A percentile compares a stretch with the other conserved stretches of the same genome.
Conservation (phyloP, 768 basidiomycete species). For the Serendipita indica region DNA sequence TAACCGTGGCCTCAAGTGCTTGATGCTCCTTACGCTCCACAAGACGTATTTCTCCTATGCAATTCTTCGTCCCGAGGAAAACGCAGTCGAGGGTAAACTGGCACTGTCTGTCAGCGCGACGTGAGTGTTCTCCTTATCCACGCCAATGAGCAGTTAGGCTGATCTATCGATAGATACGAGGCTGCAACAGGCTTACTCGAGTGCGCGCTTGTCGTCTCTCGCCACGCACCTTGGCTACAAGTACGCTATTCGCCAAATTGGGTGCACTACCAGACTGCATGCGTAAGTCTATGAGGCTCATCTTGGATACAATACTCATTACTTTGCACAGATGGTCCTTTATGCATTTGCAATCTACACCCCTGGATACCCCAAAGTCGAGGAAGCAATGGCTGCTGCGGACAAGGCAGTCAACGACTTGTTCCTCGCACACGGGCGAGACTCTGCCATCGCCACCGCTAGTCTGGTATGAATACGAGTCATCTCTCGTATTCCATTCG, state of each 20-base stretch:
- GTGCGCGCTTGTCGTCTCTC: background rate
- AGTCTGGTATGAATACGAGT: background rate
- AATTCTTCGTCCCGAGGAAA: background rate
- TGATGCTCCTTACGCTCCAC: background rate
- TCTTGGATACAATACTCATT: background rate
- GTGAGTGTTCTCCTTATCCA: background rate
- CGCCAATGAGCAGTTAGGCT: background rate
- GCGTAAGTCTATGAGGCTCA: background rate
- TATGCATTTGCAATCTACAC: background rate
- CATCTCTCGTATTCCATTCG: background rate
- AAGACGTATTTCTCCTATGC: conserved; percentile 8
- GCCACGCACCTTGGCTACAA: background rate
- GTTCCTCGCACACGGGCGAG: background rate
- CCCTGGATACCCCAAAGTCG: background rate
- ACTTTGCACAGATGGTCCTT: background rate
- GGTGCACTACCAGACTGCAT: background rate
- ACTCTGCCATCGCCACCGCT: background rate
- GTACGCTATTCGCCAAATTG: background rate
- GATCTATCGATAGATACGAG: background rate
- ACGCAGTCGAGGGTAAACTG: background rate
- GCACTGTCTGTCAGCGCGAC: background rate
- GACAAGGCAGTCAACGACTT: background rate
- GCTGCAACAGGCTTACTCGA: background rate
- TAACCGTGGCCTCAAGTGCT: background rate
- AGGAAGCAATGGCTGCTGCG: background rate